Conservation (phyloP, 768 basidiomycete genomes). For the Phanerochaete sordida region DNA sequence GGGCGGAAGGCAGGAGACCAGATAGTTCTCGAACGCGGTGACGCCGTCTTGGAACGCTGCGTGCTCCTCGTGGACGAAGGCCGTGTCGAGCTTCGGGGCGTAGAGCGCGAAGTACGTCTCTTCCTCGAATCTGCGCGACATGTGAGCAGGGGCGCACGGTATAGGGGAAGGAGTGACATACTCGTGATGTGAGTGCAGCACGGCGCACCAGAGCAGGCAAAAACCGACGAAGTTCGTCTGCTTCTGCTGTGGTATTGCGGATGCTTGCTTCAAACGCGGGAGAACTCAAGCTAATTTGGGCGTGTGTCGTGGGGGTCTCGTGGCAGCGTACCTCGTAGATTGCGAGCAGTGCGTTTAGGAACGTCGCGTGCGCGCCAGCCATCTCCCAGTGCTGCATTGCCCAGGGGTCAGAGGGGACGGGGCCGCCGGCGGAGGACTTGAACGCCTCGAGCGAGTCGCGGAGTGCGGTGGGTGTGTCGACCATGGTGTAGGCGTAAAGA, state of each 20-base stretch:
- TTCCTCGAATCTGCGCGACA: constrained; percentile 7
- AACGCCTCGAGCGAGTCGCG: constrained; percentile 1
- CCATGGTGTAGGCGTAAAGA: no score
- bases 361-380: constrained; percentile 6
- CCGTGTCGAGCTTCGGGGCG: constrained; percentile 11
- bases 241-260: constrained; percentile 1
- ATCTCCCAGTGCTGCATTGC: constrained; percentile 13
- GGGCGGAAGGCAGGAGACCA: constrained; percentile 6
- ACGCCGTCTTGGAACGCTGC: constrained; percentile 3
- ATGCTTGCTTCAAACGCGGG: constrained; percentile 1
- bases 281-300: neutral
- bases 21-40: constrained; percentile 8
- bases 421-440: neutral
- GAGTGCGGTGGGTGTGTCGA: neutral
- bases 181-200: constrained; percentile 9
- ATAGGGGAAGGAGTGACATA: neutral
- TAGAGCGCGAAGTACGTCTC: constrained; percentile 12
- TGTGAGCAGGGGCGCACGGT: neutral
- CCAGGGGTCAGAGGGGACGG: constrained; percentile 3
- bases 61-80: constrained; percentile 5
- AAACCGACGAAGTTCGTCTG: constrained; percentile 8
- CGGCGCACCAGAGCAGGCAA: constrained; percentile 8
- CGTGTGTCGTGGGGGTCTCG: no score
- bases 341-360: constrained; percentile 11
- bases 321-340: constrained; percentile 12